phyloP scores from a whole-genome alignment of 768 basidiomycete species.

The Asterophora parasitica region DNA sequence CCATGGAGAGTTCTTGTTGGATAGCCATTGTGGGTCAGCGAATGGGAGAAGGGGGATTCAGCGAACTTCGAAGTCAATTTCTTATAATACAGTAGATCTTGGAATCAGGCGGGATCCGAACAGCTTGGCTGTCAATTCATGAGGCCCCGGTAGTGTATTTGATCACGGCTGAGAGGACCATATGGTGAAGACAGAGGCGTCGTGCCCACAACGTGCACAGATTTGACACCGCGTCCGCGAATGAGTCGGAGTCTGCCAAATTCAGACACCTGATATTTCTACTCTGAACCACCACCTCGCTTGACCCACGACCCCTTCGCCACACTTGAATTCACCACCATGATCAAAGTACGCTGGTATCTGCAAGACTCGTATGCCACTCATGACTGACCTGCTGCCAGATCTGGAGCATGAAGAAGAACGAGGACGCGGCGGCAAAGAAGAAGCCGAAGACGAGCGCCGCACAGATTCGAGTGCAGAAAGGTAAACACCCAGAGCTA shows the following conservation, averaged over 20 bases:
- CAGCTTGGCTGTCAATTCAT: background rate
- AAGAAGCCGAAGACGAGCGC: constrained; percentile 98
- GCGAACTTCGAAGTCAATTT: no score
- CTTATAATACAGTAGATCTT: background rate
- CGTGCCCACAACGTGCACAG: constrained; percentile 11
- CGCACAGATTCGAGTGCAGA: constrained; percentile 98
- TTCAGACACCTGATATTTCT: constrained; percentile 9
- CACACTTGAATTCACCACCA: constrained; percentile 28
- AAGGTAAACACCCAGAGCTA: constrained; percentile 53
- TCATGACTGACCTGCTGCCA: constrained; percentile 27
- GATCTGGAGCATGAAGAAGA: constrained; percentile 99
- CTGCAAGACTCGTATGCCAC: constrained; percentile 4
- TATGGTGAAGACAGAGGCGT: constrained; percentile 5
- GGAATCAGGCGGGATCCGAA: background rate
- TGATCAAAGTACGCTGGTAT: constrained; percentile 39
- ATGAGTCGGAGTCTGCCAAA: constrained; percentile 16
- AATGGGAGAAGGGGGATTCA: background rate
- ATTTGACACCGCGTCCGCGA: constrained; percentile 11
- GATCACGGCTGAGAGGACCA: constrained; percentile 10
- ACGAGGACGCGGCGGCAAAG: constrained; percentile 94
- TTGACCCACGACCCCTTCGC: constrained; percentile 24
- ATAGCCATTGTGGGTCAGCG: constrained; percentile 30
- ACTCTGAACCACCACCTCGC: constrained; percentile 25
- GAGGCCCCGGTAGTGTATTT: background rate
- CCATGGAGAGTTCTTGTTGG: constrained; percentile 34